Conservation (phyloP, 257 asterid genomes). For the Rehmannia glutinosa region DNA sequence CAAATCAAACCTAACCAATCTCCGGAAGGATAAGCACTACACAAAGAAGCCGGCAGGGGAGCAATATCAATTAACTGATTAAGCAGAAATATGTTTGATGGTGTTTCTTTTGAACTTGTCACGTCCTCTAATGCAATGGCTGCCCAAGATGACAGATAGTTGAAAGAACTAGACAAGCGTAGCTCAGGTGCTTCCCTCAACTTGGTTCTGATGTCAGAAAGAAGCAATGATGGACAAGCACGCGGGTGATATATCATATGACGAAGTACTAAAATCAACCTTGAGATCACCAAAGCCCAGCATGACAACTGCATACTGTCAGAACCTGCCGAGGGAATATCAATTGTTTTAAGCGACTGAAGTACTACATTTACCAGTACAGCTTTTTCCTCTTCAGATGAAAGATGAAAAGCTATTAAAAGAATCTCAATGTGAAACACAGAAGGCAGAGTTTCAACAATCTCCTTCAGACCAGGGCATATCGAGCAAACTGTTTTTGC, state of each 20-base stretch:
- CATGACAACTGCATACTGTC: slow-evolving; percentile 61
- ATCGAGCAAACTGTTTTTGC: slow-evolving; percentile 45
- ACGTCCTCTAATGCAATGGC: slow-evolving; percentile 55
- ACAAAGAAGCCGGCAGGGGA: slow-evolving; percentile 63
- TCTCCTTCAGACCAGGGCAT: slow-evolving; percentile 55
- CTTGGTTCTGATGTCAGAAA: slow-evolving; percentile 69
- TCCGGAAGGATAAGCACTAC: slow-evolving; percentile 36
- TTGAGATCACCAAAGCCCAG: slow-evolving; percentile 84
- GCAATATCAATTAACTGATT: slow-evolving; percentile 76
- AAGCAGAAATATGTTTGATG: slow-evolving; percentile 44
- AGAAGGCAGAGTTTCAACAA: slow-evolving; percentile 76
- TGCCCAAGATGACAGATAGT: slow-evolving; percentile 67
- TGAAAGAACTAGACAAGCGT: slow-evolving; percentile 29
- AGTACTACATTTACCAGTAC: slow-evolving; percentile 47
- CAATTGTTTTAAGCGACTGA: slow-evolving; percentile 48
- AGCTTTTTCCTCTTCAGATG: slow-evolving; percentile 73
- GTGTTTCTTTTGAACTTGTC: slow-evolving; percentile 36
- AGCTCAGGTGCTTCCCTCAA: slow-evolving; percentile 59
- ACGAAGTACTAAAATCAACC: slow-evolving; percentile 83
- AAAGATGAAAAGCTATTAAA: slow-evolving; percentile 72
- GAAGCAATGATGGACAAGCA: slow-evolving; percentile 74
- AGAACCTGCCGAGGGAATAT: slow-evolving; percentile 41
- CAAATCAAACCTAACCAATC: slow-evolving; percentile 52
- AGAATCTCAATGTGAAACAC: slow-evolving; percentile 79
- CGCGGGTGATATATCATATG: slow-evolving; percentile 73